Evolutionary conservation across 2,329 filamentous ascomycete genomes (phyloP), one percentile per base, ranked within the genome.

Genomic region (Neurospora crassa): DNA sequence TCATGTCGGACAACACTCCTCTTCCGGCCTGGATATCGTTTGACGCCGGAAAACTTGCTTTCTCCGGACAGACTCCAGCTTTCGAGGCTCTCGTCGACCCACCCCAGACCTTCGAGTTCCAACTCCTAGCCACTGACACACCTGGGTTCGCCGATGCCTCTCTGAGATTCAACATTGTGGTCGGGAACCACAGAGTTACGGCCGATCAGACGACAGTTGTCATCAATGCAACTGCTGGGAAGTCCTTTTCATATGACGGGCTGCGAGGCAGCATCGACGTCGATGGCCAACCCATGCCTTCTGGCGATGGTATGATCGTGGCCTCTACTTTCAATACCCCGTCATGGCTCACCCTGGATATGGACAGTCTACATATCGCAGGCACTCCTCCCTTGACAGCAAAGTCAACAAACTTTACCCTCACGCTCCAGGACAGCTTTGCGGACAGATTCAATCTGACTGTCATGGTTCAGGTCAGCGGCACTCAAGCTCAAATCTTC

Each of bases 1-100:
- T 91, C 3, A 91, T 92, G 4, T 85, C 84, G 5, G 87, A 95
- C 77, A 92, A 92, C 77, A 92, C 91, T n/a, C 93, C 94, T 43
- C 82, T 97, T 43, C 94, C 94, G 24, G 90, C 93, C 0, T 97
- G 94, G 94, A 83, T 97, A 67, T 82, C 82, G n/a, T 97, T 97
- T 77, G 87, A 96, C 75, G 78, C 86, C 0, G 78, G 78, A 1
- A 84, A 80, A 0, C 81, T 97, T 47, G 85, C 84, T 0, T 96
- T 97, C 76, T 87, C 86, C 0, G 94, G 94, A 34, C 87, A 81
- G 42, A 91, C 91, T 1, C 93, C 93, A 0, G 82, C 89, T 0
- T 83, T 89, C 67, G 86, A 87, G 71, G 88, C 88, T 40, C 83
- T 91, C 11, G 81, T 89, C 43, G 87, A 90, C 41, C 89, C 89